Base-by-base conservation (phyloP, 768 basidiomycete genomes). In the Kwoniella sp. region DNA sequence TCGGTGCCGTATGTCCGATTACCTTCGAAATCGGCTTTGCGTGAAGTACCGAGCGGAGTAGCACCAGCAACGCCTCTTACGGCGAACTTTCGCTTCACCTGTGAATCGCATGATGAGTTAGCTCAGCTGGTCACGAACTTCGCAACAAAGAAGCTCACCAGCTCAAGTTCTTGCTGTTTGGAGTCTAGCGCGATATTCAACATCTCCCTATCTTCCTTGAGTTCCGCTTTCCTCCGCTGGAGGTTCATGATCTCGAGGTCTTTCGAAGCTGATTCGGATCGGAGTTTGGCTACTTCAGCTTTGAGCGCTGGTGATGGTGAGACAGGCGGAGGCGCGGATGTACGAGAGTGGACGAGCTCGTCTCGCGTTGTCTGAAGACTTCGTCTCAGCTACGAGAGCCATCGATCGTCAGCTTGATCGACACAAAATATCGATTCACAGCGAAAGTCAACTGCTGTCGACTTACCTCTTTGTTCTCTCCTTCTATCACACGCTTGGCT, bases 91-190 rank as follows among this genome's bases (percentile, higher is more conserved):
- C 79, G 68, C 55, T 80, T 80, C 53, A 80, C 68, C 78, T 79
- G 47, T 21, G 49, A 48, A n/a, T 15, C 46, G 33, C 6, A 44
- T 29, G 30, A 58, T 26, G 7, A 9, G 30, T 40, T 26, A 63
- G 48, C 21, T 26, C 9, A 13, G 37, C 50, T 24, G 40, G 30
- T n/a, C 50, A 46, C 37, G 50, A 37, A 50, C 30, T n/a, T n/a
- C n/a, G n/a, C n/a, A 54, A 21, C 25, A 50, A 36, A 25, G n/a
- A 8, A 47, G 83, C 86, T 57, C 63, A 96, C 93, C 79, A 94
- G 76, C 76, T 95, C 92, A 40, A 96, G 82, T 78, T 95, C 93
- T 78, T 94, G 92, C 73, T 96, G 93, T 80, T 96, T 96, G 25
- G 91, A 88, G 79, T 94, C 91, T 58, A 96, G 80, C 0, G 92